A percentile compares a stretch with the other conserved stretches of the same genome.
phyloP scores from a whole-genome alignment of 805 yeast genomes.

The Suhomyces kilbournensis region DNA sequence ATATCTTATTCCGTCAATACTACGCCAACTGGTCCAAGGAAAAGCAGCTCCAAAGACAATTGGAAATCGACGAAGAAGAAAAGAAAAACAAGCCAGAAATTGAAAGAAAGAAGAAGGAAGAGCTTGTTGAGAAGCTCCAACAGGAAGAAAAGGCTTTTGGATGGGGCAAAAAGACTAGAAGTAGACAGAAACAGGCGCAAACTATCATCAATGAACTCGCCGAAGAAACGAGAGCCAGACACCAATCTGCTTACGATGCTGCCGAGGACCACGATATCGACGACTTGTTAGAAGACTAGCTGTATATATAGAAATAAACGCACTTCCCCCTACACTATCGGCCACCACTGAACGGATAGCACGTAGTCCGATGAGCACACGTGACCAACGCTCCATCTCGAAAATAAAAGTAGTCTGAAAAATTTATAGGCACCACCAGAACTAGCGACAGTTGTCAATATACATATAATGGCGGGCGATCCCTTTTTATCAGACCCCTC shows the following conservation, averaged over 20 bases:
- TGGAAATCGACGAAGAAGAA: slow-evolving; percentile 46
- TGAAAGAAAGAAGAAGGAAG: slow-evolving; percentile 35
- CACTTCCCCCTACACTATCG: background rate
- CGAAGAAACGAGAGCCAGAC: slow-evolving; percentile 36
- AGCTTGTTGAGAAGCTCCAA: slow-evolving; percentile 25
- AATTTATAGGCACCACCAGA: slow-evolving; percentile 2
- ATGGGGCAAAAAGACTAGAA: slow-evolving; percentile 77
- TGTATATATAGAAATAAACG: background rate
- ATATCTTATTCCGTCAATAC: slow-evolving; percentile 55
- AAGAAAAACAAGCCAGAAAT: slow-evolving; percentile 35
- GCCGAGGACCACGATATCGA: slow-evolving; percentile 66
- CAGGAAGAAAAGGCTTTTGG: slow-evolving; percentile 56
- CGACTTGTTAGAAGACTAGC: slow-evolving; percentile 59
- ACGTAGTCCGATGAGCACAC: slow-evolving; percentile 1
- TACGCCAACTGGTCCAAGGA: slow-evolving; percentile 56
- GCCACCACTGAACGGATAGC: background rate
- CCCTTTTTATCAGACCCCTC: slow-evolving; percentile 63
- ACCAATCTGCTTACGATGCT: slow-evolving; percentile 45
- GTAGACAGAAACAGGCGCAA: slow-evolving; percentile 53
- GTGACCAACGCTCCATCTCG: slow-evolving; percentile 6
- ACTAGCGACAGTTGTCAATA: background rate
- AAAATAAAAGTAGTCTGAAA: slow-evolving; percentile 4
- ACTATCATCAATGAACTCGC: slow-evolving; percentile 48
- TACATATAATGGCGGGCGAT: slow-evolving; percentile 48
- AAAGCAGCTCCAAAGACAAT: slow-evolving; percentile 47